phyloP scores from a whole-genome alignment of 1,284 basidiomycete genomes.

The Nidula niveotomentosa region DNA sequence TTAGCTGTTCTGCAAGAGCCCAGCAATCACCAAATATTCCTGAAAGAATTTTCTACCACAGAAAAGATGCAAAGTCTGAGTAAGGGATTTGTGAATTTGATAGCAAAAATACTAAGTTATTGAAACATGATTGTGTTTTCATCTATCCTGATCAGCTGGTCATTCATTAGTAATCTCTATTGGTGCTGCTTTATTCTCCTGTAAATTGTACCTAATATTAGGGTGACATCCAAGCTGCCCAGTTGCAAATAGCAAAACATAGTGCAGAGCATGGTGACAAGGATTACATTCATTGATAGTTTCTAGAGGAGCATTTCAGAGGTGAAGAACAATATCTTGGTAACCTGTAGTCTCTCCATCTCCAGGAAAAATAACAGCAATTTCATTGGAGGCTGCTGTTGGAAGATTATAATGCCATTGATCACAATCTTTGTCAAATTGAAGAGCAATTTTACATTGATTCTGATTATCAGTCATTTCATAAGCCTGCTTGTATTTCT shows the following conservation, averaged over 20 bases:
- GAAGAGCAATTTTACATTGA: conserved; percentile 11
- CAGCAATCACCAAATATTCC: conserved; percentile 32
- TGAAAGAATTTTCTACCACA: conserved; percentile 33
- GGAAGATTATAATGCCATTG: conserved; percentile 20
- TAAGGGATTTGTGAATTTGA: conserved; percentile 13
- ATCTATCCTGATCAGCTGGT: too few relatives aligned
- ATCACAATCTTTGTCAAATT: conserved; percentile 17
- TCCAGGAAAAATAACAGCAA: conserved; percentile 29
- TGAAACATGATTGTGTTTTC: conserved; percentile 9
- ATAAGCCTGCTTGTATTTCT: conserved; percentile 20
- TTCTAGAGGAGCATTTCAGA: conserved; percentile 13
- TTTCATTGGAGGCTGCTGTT: conserved; percentile 20
- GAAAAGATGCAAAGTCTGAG: conserved; percentile 21
- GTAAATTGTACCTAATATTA: background rate
- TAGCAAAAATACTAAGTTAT: conserved; percentile 22
- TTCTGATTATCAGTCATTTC: conserved; percentile 19
- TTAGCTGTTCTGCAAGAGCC: conserved; percentile 25
- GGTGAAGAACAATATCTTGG: conserved; percentile 24
- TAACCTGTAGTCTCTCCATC: conserved; percentile 10
- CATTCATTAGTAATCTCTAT: background rate
- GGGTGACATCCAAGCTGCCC: conserved; percentile 33
- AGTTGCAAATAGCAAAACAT: conserved; percentile 35
- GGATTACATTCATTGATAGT: conserved; percentile 26
- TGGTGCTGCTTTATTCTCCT: background rate
- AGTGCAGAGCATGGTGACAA: conserved; percentile 30